Evolutionary conservation across 139 green algal genomes (phyloP), one percentile per base, ranked within the genome.

Genomic region (Volvox africanus): DNA sequence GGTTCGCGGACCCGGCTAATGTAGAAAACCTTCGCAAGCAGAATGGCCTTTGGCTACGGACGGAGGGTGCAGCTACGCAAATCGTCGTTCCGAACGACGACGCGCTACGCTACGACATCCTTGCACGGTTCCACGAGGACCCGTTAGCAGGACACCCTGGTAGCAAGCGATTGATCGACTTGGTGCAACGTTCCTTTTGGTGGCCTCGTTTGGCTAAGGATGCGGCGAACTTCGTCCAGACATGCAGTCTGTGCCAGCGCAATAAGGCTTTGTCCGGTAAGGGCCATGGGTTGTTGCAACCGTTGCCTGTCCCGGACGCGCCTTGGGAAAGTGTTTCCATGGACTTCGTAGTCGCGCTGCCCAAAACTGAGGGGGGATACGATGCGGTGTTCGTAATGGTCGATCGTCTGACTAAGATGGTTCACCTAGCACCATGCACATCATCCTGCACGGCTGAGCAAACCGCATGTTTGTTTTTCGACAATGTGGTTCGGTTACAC

Each of bases 341-440:
- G 28, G 73, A 80, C 28, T 80, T 44, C 18, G 73, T 80, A 19
- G 73, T 80, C 16, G 12, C 73, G 73, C 73, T 80, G 16, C 73
- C 73, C 73, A 80, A 80, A 80, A 80, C 73, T 80, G 73, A 80
- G 73, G 73, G 73, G 73, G 73, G 73, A 80, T 80, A 80, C 73
- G 73, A 95, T 71, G 71, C 87, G 11, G 89, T 96, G 22, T 11
- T 95, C 0, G 92, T 95, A 0, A 84, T 96, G 55, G 91, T 95
- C 26, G 95, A 93, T 79, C 35, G 82, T 77, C 93, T 77, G 88
- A 84, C 79, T 13, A 84, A 84, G 32, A 84, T 84, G 79, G 79
- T 84, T 1, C 79, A 84, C 24, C 21, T 84, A 11, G 79, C 44
- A 16, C 79, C 35, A 11, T 36, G 11, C 14, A 68, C 11, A 0